Evolutionary conservation across 371 early-diverging fungal genomes (phyloP).

Genomic region (Chytridium lagenaria): DNA sequence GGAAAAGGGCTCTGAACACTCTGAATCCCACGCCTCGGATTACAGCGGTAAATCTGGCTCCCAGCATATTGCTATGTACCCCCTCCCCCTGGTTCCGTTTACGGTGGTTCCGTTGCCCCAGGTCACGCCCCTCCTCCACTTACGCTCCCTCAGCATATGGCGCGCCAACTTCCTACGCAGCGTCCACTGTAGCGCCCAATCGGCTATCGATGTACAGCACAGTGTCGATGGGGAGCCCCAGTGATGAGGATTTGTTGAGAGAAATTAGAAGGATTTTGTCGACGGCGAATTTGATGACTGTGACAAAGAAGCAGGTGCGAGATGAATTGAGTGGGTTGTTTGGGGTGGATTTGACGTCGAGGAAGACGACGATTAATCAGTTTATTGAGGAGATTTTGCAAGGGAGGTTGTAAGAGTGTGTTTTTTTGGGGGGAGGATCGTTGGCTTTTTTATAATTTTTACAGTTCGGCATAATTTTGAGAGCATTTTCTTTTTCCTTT

Average conservation of each 20-base stretch:
- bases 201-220: slow-evolving; percentile 19
- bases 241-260: slow-evolving; percentile 79
- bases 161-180: slow-evolving; percentile 11
- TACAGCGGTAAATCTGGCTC: slow-evolving; percentile 12
- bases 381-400: slow-evolving; percentile 57
- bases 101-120: slow-evolving; percentile 19
- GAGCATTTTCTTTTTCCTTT: background rate
- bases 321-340: slow-evolving; percentile 76
- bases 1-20: slow-evolving; percentile 39
- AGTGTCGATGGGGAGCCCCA: slow-evolving; percentile 55
- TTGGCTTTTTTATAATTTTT: background rate
- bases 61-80: background rate
- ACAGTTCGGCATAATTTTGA: background rate
- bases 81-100: slow-evolving; percentile 15
- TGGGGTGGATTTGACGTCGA: slow-evolving; percentile 77
- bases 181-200: slow-evolving; percentile 1
- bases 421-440: background rate
- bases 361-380: slow-evolving; percentile 73
- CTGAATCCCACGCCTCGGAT: slow-evolving; percentile 36
- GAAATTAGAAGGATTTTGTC: slow-evolving; percentile 82
- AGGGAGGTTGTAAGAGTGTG: slow-evolving; percentile 43
- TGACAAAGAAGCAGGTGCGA: slow-evolving; percentile 73
- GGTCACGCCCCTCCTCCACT: slow-evolving; percentile 23
- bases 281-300: slow-evolving; percentile 64
- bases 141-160: slow-evolving; percentile 15